Percentiles rank a stretch among this genome's conserved stretches.
Conservation (phyloP, 2,329 filamentous ascomycete species). For the Xylaria sp. region DNA sequence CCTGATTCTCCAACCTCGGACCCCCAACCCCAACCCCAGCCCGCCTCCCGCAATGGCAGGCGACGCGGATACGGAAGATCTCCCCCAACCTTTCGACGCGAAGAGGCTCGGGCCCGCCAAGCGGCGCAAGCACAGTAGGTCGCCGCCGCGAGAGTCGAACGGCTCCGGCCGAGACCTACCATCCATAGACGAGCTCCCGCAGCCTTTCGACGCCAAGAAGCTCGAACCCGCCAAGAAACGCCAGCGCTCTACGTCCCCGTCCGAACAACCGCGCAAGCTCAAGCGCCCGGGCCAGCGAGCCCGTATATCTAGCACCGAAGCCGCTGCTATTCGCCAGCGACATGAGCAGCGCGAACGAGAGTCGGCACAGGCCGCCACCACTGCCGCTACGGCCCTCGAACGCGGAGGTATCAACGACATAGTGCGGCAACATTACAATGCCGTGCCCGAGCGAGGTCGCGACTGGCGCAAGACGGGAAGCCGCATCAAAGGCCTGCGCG, state of each 20-base stretch:
- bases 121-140: conserved; percentile 54
- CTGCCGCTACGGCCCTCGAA: conserved; percentile 54
- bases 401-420: conserved; percentile 80
- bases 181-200: conserved; percentile 61
- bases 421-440: conserved; percentile 94
- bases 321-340: conserved; percentile 73
- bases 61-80: conserved; percentile 48
- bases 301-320: conserved; percentile 74
- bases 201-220: conserved; percentile 69
- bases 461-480: conserved; percentile 96
- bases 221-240: conserved; percentile 70
- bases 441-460: conserved; percentile 89
- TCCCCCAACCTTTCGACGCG: conserved; percentile 56
- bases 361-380: conserved; percentile 51
- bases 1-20: not conserved
- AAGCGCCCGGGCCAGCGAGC: conserved; percentile 76
- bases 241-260: conserved; percentile 63
- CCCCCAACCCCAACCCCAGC: not conserved
- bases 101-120: conserved; percentile 56
- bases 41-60: conserved; percentile 49
- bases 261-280: conserved; percentile 65
- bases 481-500: conserved; percentile 92
- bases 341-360: conserved; percentile 67
- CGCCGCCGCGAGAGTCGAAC: conserved; percentile 49
- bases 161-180: conserved; percentile 45